A percentile compares a stretch with the other conserved stretches of the same genome.
Evolutionary conservation across 768 basidiomycete genomes (phyloP).

Genomic region (Daedaleopsis sinensis): DNA sequence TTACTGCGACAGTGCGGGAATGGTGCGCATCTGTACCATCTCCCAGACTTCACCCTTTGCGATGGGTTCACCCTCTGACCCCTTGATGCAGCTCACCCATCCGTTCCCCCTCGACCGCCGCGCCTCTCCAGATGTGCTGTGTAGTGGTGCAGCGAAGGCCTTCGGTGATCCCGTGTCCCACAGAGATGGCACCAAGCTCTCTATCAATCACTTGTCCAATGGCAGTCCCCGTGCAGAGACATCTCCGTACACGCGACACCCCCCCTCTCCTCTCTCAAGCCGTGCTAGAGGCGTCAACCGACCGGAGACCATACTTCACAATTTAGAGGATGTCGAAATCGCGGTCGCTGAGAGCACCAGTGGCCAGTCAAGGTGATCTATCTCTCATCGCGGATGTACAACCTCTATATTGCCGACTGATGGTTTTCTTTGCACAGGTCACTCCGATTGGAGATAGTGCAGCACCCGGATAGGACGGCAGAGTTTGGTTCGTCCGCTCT

Average conservation of each 20-base stretch:
- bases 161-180: constrained; percentile 9
- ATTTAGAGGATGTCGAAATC: constrained; percentile 11
- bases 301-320: not conserved
- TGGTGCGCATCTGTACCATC: not conserved
- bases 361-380: constrained; percentile 23
- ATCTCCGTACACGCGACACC: not conserved
- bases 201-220: constrained; percentile 18
- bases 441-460: constrained; percentile 84
- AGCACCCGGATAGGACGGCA: constrained; percentile 81
- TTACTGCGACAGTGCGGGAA: not conserved
- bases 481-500: constrained; percentile 77
- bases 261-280: constrained; percentile 12
- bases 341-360: constrained; percentile 6
- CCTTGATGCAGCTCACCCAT: not conserved
- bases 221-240: constrained; percentile 6
- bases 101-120: constrained; percentile 1
- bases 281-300: constrained; percentile 16
- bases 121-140: constrained; percentile 2
- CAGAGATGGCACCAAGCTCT: constrained; percentile 19
- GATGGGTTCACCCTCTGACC: not conserved
- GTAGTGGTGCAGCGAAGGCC: not conserved
- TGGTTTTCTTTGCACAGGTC: constrained; percentile 30
- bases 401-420: not conserved
- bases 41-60: not conserved
- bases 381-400: not conserved